These are phyloP conservation scores for Elsinoe ampelina DNA, from an alignment of 2,329 filamentous ascomycete species.

Conservation along the genomic window DNA sequence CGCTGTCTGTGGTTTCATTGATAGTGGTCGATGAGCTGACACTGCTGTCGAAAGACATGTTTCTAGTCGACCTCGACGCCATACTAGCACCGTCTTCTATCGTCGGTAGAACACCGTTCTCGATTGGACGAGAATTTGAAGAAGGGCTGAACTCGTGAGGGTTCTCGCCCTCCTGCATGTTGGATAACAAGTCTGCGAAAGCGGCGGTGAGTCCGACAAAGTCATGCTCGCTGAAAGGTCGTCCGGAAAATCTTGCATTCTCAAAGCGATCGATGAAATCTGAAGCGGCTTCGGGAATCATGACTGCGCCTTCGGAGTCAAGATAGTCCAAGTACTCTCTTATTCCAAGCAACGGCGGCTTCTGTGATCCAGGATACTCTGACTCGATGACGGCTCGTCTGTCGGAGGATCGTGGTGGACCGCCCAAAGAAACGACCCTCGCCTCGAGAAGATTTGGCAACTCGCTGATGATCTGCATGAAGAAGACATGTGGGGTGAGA, in stretches of 20 bases:
- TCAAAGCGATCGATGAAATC: slow-evolving; percentile 72
- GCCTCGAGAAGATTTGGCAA: slow-evolving; percentile 86
- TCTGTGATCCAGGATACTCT: slow-evolving; percentile 48
- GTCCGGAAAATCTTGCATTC: slow-evolving; percentile 68
- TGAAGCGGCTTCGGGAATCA: slow-evolving; percentile 39
- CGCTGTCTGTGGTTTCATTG: background rate
- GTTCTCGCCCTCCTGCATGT: slow-evolving; percentile 45
- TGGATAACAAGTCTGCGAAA: slow-evolving; percentile 70
- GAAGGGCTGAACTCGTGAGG: background rate
- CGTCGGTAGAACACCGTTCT: background rate
- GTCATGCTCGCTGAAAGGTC: slow-evolving; percentile 55
- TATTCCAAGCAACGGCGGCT: slow-evolving; percentile 61
- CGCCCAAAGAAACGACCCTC: slow-evolving; percentile 72
- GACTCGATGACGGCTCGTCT: slow-evolving; percentile 61
- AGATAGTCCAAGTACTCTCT: slow-evolving; percentile 71
- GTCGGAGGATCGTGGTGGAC: slow-evolving; percentile 28
- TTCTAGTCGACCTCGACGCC: background rate
- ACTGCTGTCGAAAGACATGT: slow-evolving; percentile 1
- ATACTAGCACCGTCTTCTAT: background rate
- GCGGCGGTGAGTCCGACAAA: slow-evolving; percentile 75
- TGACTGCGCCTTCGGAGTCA: slow-evolving; percentile 54
- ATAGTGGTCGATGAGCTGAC: background rate
- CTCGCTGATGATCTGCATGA: slow-evolving; percentile 69
- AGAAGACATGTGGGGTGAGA: slow-evolving; percentile 74
- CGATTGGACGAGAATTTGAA: background rate